A percentile compares a stretch with the other conserved stretches of the same genome.
phyloP scores from a whole-genome alignment of 192 early-diverging fungal species.

The Diversispora epigaea region DNA sequence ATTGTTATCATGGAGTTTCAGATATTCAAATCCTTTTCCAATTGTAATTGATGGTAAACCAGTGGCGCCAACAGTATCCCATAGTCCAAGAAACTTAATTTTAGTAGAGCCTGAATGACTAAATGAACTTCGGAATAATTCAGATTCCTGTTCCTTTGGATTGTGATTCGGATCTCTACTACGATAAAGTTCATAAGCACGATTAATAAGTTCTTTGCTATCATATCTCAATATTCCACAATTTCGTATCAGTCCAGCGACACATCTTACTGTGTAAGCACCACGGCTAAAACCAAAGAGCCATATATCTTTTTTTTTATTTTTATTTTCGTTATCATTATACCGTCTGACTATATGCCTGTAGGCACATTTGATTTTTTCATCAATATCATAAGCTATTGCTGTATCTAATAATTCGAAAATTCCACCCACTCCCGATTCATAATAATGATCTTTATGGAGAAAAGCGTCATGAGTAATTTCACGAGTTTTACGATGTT shows the following conservation, averaged over 20 bases:
- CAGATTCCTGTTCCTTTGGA: background rate
- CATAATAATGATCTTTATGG: no score
- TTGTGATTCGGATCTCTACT: background rate
- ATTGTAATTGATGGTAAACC: slow-evolving; percentile 23
- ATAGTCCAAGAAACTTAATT: slow-evolving; percentile 34
- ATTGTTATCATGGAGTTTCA: slow-evolving; percentile 22
- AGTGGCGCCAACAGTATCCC: slow-evolving; percentile 28
- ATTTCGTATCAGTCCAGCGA: slow-evolving; percentile 36
- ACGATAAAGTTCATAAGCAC: slow-evolving; percentile 26
- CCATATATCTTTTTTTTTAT: slow-evolving; percentile 38
- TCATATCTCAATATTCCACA: slow-evolving; percentile 30
- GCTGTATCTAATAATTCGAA: no score
- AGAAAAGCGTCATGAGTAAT: no score
- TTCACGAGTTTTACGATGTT: no score
- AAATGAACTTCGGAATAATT: background rate
- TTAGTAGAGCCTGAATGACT: slow-evolving; percentile 26
- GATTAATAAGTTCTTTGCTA: background rate
- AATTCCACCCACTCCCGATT: no score
- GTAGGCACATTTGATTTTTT: background rate
- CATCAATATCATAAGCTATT: background rate
- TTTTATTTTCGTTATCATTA: background rate
- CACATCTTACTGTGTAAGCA: slow-evolving; percentile 29
- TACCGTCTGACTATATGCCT: background rate
- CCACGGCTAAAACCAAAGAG: slow-evolving; percentile 37
- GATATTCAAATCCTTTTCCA: slow-evolving; percentile 13